Conservation (phyloP, 306 rosid genomes). For the Cicer bijugum region DNA sequence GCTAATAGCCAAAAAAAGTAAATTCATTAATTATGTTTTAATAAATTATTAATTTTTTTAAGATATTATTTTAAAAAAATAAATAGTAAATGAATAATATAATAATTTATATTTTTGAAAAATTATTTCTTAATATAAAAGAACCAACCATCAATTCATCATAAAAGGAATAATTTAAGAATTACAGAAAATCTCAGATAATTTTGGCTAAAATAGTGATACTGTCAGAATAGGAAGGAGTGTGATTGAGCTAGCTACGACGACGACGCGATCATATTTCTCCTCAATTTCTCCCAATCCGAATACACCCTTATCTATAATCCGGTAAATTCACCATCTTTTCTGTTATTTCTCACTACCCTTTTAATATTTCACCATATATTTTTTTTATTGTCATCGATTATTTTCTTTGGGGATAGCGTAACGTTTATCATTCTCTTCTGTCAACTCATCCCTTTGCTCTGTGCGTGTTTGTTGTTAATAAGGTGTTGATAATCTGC, state of each 20-base stretch:
- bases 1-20: too few relatives aligned
- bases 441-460: background rate
- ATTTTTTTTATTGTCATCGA: background rate
- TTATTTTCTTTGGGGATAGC: background rate
- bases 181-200: too few relatives aligned
- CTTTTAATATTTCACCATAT: background rate
- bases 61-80: too few relatives aligned
- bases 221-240: background rate
- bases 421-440: background rate
- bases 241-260: constrained; percentile 40
- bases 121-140: too few relatives aligned
- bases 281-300: constrained; percentile 11
- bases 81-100: too few relatives aligned
- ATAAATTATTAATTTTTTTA: too few relatives aligned
- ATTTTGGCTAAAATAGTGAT: background rate
- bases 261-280: constrained; percentile 16
- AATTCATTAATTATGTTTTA: too few relatives aligned
- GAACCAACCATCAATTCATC: too few relatives aligned
- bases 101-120: too few relatives aligned
- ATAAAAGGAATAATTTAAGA: too few relatives aligned
- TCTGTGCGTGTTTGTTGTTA: background rate
- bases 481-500: constrained; percentile 32
- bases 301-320: constrained; percentile 33
- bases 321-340: constrained; percentile 38
- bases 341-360: constrained; percentile 12